These are phyloP conservation scores for Metschnikowia lachancei DNA, from an alignment of 805 yeast species.

Conservation along the genomic window DNA sequence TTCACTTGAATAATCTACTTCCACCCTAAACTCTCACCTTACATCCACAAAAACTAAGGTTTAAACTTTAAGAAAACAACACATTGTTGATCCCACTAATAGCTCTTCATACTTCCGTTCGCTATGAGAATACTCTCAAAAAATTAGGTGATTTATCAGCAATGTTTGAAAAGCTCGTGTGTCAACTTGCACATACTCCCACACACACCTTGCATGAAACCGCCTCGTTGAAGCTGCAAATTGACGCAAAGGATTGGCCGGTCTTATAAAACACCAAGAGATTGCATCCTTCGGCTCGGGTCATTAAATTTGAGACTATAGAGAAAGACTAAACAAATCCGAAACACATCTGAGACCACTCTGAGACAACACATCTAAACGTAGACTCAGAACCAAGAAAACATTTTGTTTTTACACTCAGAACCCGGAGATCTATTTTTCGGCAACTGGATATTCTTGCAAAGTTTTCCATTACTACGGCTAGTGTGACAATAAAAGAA, in stretches of 20 bases:
- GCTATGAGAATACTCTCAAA: no score
- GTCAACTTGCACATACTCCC: constrained; percentile 7
- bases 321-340: background rate
- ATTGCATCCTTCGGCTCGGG: background rate
- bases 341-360: background rate
- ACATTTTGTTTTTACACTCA: background rate
- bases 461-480: background rate
- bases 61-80: no score
- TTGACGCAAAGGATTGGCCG: constrained; percentile 7
- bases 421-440: background rate
- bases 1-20: background rate
- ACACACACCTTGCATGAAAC: constrained; percentile 7
- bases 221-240: constrained; percentile 8
- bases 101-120: no score
- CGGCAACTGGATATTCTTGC: no score
- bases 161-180: background rate
- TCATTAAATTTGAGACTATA: background rate
- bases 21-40: background rate
- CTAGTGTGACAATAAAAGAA: background rate
- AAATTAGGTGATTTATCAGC: background rate
- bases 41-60: no score
- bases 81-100: no score
- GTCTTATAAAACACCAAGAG: constrained; percentile 1
- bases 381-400: no score
- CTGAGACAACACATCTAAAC: background rate